A percentile compares a stretch with the other conserved stretches of the same genome.
Evolutionary conservation across 2,329 filamentous ascomycete genomes (phyloP).

Genomic region (Dryadomyces quercivorus): DNA sequence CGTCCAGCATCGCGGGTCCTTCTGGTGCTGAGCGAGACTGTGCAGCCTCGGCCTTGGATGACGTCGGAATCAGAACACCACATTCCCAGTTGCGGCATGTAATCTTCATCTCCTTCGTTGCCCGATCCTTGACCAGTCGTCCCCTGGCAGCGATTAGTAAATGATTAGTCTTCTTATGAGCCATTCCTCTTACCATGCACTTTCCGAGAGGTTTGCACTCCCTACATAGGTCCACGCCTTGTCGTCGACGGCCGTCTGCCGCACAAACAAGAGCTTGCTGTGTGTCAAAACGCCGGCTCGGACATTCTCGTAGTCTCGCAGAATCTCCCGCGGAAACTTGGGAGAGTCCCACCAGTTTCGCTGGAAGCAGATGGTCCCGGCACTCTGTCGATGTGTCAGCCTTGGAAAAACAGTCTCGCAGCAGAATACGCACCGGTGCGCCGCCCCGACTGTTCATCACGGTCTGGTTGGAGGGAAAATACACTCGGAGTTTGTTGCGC

Average conservation of each 20-base stretch:
- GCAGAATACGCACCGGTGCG: conserved; percentile 30
- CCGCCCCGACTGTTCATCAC: conserved; percentile 55
- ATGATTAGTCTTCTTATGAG: neutral
- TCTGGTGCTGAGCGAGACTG: neutral
- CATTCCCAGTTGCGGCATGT: conserved; percentile 93
- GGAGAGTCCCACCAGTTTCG: conserved; percentile 56
- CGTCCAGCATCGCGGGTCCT: conserved; percentile 19
- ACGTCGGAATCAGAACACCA: conserved; percentile 59
- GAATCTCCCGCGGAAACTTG: conserved; percentile 57
- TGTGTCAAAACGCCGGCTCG: conserved; percentile 70
- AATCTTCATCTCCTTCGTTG: conserved; percentile 57
- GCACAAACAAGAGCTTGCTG: conserved; percentile 60
- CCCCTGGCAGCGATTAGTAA: conserved; percentile 46
- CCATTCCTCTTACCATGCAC: conserved; percentile 61
- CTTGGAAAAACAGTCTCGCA: neutral
- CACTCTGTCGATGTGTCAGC: conserved; percentile 32
- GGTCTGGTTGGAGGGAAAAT: conserved; percentile 67
- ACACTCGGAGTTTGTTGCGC: conserved; percentile 50
- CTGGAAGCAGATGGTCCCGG: conserved; percentile 74
- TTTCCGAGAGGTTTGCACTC: conserved; percentile 85
- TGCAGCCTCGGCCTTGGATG: neutral
- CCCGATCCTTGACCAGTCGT: conserved; percentile 56
- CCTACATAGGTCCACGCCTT: conserved; percentile 68
- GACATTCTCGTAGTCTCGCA: conserved; percentile 65
- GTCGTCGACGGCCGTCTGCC: conserved; percentile 11